Percentiles rank a stretch among this genome's conserved stretches.
phyloP scores from a whole-genome alignment of 331 rosid genomes.

The Quercus lobata region DNA sequence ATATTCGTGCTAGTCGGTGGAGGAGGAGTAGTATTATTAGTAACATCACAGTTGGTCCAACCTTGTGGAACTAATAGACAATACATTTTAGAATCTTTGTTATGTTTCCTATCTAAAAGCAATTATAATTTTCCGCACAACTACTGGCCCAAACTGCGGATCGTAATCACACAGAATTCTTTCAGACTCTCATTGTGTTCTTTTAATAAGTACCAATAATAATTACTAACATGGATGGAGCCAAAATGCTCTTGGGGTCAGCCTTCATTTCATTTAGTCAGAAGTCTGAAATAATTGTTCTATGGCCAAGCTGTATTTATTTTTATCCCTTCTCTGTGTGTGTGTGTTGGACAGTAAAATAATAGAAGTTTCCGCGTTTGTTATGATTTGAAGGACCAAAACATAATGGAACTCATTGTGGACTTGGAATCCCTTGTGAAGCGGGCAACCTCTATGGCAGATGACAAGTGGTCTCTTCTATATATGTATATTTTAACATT shows the following conservation, averaged over 20 bases:
- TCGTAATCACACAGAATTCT: conserved; percentile 14
- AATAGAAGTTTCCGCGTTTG: neutral
- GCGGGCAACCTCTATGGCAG: conserved; percentile 2
- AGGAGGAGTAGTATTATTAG: too few relatives aligned
- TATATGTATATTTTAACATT: neutral
- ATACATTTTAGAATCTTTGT: too few relatives aligned
- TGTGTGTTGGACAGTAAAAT: neutral
- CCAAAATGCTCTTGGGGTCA: conserved; percentile 20
- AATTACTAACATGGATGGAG: conserved; percentile 8
- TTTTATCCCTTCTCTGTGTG: neutral
- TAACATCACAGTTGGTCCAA: too few relatives aligned
- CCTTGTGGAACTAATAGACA: too few relatives aligned
- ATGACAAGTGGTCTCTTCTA: conserved; percentile 2
- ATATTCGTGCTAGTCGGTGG: too few relatives aligned
- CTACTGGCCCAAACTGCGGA: neutral
- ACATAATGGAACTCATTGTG: neutral
- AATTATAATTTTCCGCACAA: neutral
- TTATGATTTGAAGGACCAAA: conserved; percentile 9
- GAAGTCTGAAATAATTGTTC: neutral
- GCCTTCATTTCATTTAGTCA: conserved; percentile 9
- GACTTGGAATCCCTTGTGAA: neutral
- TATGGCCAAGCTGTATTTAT: conserved; percentile 3
- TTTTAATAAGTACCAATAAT: conserved; percentile 26
- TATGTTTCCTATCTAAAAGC: too few relatives aligned
- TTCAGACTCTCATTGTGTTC: conserved; percentile 12